Percentiles rank a stretch among this genome's conserved stretches.
Evolutionary conservation across 2,329 filamentous ascomycete species (phyloP).

Genomic region (Verticillium zaregamsianum): DNA sequence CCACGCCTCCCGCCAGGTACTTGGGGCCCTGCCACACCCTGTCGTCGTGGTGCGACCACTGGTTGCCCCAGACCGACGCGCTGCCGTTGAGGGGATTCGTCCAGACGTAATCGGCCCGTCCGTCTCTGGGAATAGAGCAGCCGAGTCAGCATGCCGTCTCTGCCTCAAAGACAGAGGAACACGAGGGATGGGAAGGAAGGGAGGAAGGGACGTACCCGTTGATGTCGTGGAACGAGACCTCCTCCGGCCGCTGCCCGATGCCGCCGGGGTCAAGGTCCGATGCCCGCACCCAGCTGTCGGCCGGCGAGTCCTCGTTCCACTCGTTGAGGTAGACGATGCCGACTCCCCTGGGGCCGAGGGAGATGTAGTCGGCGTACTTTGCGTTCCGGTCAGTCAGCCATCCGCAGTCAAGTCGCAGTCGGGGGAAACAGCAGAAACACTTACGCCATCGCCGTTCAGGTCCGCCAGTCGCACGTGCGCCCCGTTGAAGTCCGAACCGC

Average conservation of each 20-base stretch:
- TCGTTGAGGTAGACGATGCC: constrained; percentile 11
- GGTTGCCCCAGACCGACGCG: constrained; percentile 12
- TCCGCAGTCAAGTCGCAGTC: not conserved
- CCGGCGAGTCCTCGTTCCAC: not conserved
- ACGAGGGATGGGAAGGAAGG: no score
- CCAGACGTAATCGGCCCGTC: constrained; percentile 16
- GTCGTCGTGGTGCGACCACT: constrained; percentile 5
- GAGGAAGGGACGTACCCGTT: constrained; percentile 5
- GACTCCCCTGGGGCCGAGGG: constrained; percentile 5
- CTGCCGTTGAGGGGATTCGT: constrained; percentile 9
- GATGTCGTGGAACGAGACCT: constrained; percentile 15
- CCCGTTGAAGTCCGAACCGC: constrained; percentile 12
- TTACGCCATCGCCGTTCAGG: constrained; percentile 18
- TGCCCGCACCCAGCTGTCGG: not conserved
- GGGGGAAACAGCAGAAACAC: no score
- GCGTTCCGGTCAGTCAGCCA: no score
- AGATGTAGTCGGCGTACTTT: constrained; percentile 13
- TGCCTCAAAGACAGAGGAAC: no score
- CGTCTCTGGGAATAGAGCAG: constrained; percentile 3
- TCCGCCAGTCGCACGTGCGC: constrained; percentile 16
- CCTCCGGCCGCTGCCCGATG: constrained; percentile 11
- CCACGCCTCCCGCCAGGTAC: constrained; percentile 2
- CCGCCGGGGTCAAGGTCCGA: constrained; percentile 9
- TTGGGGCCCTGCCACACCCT: not conserved
- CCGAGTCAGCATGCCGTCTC: no score